phyloP scores from a whole-genome alignment of 148 eudicot genomes.

The Limonium bicolor region DNA sequence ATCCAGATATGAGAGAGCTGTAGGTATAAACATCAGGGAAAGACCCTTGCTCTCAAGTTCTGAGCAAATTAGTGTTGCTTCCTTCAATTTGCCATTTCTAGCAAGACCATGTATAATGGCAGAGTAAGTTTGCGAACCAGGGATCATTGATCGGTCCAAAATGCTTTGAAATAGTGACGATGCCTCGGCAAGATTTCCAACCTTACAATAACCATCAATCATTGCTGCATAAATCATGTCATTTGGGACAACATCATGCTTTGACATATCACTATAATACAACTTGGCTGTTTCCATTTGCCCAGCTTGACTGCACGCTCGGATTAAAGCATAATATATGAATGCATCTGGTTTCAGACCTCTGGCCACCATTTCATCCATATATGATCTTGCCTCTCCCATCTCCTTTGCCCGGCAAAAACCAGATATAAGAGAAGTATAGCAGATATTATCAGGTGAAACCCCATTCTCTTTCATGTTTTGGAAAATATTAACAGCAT shows the following conservation, averaged over 20 bases:
- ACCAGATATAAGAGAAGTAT: constrained; percentile 56
- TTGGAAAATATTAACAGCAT: constrained; percentile 34
- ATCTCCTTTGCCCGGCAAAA: constrained; percentile 47
- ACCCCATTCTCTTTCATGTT: constrained; percentile 49
- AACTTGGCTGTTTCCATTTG: constrained; percentile 35
- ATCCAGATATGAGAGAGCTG: constrained; percentile 65
- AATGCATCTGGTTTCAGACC: constrained; percentile 50
- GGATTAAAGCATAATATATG: constrained; percentile 69
- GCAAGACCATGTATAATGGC: constrained; percentile 54
- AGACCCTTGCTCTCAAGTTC: constrained; percentile 37
- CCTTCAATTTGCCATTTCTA: constrained; percentile 46
- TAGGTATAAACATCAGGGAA: constrained; percentile 64
- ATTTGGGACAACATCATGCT: constrained; percentile 38
- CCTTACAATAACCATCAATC: constrained; percentile 61
- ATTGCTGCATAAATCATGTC: constrained; percentile 36
- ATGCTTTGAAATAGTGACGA: constrained; percentile 32
- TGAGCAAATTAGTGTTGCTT: constrained; percentile 33
- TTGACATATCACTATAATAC: constrained; percentile 56
- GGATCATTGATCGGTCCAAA: constrained; percentile 32
- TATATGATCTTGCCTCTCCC: constrained; percentile 40
- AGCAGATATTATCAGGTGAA: constrained; percentile 54
- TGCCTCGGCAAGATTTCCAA: constrained; percentile 38
- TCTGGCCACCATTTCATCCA: constrained; percentile 39
- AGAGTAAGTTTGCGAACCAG: constrained; percentile 43
- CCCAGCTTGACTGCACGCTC: constrained; percentile 36